Evolutionary conservation across 495 filamentous ascomycete species (phyloP), one percentile per base, ranked within the genome.

Genomic region (Rhypophila decipiens): DNA sequence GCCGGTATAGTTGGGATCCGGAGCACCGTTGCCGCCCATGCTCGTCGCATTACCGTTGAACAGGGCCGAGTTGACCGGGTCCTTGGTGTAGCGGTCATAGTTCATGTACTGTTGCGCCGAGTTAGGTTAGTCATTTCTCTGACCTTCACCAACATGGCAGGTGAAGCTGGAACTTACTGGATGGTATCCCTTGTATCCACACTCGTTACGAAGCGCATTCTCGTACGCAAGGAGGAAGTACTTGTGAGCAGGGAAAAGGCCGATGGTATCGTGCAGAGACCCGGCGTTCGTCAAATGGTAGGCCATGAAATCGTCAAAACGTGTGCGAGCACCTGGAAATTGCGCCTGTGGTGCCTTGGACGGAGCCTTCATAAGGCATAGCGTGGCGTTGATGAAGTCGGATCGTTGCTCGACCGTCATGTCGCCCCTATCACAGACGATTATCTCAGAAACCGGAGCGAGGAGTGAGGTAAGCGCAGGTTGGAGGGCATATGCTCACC

Each of bases 231-330:
- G 78, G 50, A 80, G 70, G 59, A 79, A 88, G 59, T 86, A 82
- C 31, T 81, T 73, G 64, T 88, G 86, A 66, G 82, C 87, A 5
- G 76, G 64, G 27, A 87, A 70, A 57, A 89, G 77, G 49, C 79
- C 74, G 13, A 74, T 77, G 9, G 73, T 75, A 42, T 73, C 67
- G 51, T 77, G 78, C 42, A 79, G 66, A 51, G 74, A 66, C 11
- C 65, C 66, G 1, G 72, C 74, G 45, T 60, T 55, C 22, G 64
- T 66, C 51, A 65, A 61, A 38, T 75, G 74, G 43, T 56, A 74
- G 48, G 71, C 71, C 34, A 77, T 72, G 47, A 79, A 82, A 44
- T 81, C 78, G 52, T 80, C 75, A 12, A 64, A 73, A 2, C 77
- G 71, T 47, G 58, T 70, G 24, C 66, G 48, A 3, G 74, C 75